Conservation (phyloP, 805 yeast genomes). For the Priceomyces haplophilus region DNA sequence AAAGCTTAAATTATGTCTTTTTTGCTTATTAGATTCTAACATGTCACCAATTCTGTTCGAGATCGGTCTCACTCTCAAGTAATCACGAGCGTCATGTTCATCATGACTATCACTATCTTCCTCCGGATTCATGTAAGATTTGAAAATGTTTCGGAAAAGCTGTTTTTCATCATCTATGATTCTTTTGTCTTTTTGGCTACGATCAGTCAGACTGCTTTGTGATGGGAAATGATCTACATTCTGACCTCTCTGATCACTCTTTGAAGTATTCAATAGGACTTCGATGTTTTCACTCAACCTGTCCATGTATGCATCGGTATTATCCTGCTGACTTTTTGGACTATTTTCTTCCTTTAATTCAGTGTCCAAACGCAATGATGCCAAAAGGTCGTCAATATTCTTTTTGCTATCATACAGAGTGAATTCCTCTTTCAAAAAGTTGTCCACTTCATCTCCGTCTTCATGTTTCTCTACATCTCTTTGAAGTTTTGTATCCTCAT, state of each 20-base stretch:
- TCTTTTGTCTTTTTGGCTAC: background rate
- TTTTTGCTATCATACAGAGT: slow-evolving; percentile 1
- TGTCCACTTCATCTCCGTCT: background rate
- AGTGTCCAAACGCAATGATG: slow-evolving; percentile 5
- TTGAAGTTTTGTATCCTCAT: background rate
- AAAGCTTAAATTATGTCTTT: background rate
- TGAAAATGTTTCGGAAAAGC: slow-evolving; percentile 23
- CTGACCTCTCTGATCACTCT: background rate
- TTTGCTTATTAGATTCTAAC: slow-evolving; percentile 5
- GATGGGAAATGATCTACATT: background rate
- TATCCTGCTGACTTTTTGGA: background rate
- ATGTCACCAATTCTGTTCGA: slow-evolving; percentile 8
- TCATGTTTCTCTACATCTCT: background rate
- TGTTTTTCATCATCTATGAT: slow-evolving; percentile 20
- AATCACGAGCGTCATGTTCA: background rate
- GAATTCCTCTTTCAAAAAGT: background rate
- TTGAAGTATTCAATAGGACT: background rate
- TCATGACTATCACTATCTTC: slow-evolving; percentile 7
- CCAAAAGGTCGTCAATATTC: slow-evolving; percentile 7
- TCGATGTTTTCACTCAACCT: slow-evolving; percentile 1
- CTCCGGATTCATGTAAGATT: slow-evolving; percentile 19
- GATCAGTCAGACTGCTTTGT: background rate
- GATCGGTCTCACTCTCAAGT: background rate
- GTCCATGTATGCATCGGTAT: slow-evolving; percentile 7
- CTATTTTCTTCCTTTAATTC: background rate